Evolutionary conservation across 1,284 basidiomycete species (phyloP), one percentile per base, ranked within the genome.

Genomic region (Ustilago bromivora): DNA sequence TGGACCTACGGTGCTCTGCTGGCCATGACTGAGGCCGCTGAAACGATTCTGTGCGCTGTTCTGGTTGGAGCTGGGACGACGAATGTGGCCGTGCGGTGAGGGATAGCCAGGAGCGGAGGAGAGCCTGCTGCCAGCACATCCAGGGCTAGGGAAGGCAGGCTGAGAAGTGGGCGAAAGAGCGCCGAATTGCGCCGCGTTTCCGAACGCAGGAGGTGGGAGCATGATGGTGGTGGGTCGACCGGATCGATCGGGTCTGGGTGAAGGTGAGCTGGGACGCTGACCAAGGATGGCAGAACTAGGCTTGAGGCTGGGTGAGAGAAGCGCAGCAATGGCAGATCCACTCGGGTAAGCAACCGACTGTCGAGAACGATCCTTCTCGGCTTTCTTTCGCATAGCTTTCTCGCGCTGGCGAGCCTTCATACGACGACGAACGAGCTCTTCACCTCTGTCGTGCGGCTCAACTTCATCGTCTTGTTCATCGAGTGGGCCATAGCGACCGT

Each of bases 371-470:
- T 75, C 70, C 47, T 86, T 85, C 59, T 87, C 84, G 66, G 86
- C 87, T 61, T 84, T 82, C 62, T 81, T 84, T 32, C 75, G 71
- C 53, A 66, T 28, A 9, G 76, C 82, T 69, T 86, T 86, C 52
- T 87, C 84, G 35, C 80, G 69, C 61, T 85, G 82, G 15, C 89
- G 81, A 61, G 89, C 89, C 71, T 87, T 87, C 85, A 88, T 88
- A 34, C 90, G 81, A 47, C 88, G 85, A 41, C 88, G 84, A 63
- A 90, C 88, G 10, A 90, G 87, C 75, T 88, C 88, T 67, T 89
- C 89, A 9, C 90, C 90, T 32, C 89, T 85, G 78, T 90, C 90
- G 40, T 85, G 82, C 11, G 86, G 84, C 51, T 86, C 80, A 10
- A 87, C 86, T 67, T 89, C 89, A 66, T 90, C 89, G 62, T 89